phyloP scores from a whole-genome alignment of 169 alveolate genomes.

The Neospora caninum region DNA sequence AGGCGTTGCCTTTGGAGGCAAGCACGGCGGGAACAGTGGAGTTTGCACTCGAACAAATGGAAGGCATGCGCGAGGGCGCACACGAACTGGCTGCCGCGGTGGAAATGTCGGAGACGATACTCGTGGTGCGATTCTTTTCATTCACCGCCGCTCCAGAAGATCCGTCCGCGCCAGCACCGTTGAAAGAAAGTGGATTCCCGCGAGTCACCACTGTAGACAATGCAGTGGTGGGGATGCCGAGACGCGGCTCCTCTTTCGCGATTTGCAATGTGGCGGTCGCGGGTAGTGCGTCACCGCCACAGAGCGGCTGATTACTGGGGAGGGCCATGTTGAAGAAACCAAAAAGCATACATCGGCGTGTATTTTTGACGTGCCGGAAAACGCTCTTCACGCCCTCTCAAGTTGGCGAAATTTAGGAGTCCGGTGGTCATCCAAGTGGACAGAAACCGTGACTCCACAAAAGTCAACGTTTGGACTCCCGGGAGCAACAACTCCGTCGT shows the following conservation, averaged over 20 bases:
- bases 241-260: not conserved
- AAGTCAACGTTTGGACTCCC: not conserved
- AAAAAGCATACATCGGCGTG: not conserved
- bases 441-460: not conserved
- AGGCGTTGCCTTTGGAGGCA: not conserved
- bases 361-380: too few relatives aligned
- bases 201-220: not conserved
- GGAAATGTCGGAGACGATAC: not conserved
- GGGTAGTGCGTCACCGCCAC: not conserved
- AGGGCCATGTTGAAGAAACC: not conserved
- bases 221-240: not conserved
- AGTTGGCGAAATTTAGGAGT: too few relatives aligned
- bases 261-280: not conserved
- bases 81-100: not conserved
- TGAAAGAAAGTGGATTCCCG: not conserved
- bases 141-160: not conserved
- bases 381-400: too few relatives aligned
- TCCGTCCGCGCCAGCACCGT: too few relatives aligned
- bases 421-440: too few relatives aligned
- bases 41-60: not conserved
- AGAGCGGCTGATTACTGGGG: not conserved
- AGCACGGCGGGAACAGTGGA: not conserved
- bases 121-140: not conserved
- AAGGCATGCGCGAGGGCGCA: conserved; percentile 33
- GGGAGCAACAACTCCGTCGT: not conserved